A percentile compares a stretch with the other conserved stretches of the same genome.
phyloP scores from a whole-genome alignment of 164 flowering plant species.

The Echeveria elegans region DNA sequence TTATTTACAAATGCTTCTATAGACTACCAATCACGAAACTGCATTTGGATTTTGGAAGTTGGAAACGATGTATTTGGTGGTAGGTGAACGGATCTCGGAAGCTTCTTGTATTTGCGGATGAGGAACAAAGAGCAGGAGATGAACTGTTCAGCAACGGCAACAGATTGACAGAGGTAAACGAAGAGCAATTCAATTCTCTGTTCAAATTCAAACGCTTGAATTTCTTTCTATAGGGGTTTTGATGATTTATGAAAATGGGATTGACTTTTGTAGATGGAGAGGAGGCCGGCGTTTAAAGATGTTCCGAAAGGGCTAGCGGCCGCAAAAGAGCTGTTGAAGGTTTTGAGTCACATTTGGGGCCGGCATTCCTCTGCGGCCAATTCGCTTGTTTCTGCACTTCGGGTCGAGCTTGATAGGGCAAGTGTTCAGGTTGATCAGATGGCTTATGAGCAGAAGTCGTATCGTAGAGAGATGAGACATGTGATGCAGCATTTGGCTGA shows the following conservation, averaged over 20 bases:
- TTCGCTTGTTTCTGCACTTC: conserved; percentile 38
- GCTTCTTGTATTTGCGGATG: conserved; percentile 15
- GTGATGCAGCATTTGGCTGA: conserved; percentile 36
- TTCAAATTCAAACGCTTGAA: too few relatives aligned
- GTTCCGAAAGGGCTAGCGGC: conserved; percentile 30
- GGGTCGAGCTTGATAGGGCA: conserved; percentile 38
- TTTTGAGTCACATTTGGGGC: conserved; percentile 25
- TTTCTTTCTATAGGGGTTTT: too few relatives aligned
- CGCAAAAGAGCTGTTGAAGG: conserved; percentile 48
- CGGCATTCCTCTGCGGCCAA: conserved; percentile 22
- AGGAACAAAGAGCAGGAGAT: neutral
- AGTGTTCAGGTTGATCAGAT: conserved; percentile 29
- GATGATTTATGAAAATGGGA: too few relatives aligned
- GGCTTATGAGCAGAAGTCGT: conserved; percentile 25
- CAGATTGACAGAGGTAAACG: too few relatives aligned
- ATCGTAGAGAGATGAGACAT: conserved; percentile 19
- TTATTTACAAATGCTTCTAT: too few relatives aligned
- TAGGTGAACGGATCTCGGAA: conserved; percentile 17
- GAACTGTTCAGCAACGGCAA: too few relatives aligned
- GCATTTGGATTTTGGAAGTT: conserved; percentile 14
- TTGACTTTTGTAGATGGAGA: conserved; percentile 30
- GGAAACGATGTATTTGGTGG: neutral
- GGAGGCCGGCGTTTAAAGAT: conserved; percentile 35
- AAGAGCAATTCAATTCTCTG: too few relatives aligned
- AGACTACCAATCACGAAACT: too few relatives aligned